Conservation (phyloP, 441 rosid genomes). For the Euphorbia corollata region DNA sequence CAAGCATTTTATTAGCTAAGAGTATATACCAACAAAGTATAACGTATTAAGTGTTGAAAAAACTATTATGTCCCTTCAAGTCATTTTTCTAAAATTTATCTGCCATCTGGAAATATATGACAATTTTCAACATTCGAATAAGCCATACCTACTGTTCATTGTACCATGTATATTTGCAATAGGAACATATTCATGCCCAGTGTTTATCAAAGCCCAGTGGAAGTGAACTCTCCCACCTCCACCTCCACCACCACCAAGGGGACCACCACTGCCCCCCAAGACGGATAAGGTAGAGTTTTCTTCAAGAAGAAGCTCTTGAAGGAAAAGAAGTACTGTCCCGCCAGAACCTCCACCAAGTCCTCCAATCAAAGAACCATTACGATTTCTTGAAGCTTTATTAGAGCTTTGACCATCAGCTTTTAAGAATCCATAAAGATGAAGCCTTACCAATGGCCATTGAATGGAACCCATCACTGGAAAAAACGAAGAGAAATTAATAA, state of each 20-base stretch:
- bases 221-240: conserved; percentile 99
- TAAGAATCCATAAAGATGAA: conserved; percentile 69
- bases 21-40: not conserved
- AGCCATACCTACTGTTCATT: conserved; percentile 63
- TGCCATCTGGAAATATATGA: not conserved
- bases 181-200: conserved; percentile 71
- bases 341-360: conserved; percentile 99
- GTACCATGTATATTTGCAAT: conserved; percentile 66
- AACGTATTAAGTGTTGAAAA: not conserved
- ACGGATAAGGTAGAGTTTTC: conserved; percentile 64
- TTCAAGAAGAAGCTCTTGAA: conserved; percentile 65
- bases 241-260: conserved; percentile 93
- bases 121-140: conserved; percentile 13
- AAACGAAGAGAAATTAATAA: conserved; percentile 22
- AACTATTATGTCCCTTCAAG: not conserved
- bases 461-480: conserved; percentile 78
- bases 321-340: conserved; percentile 94
- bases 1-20: not conserved
- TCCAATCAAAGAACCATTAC: conserved; percentile 56
- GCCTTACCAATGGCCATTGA: conserved; percentile 74
- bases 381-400: conserved; percentile 33
- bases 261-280: conserved; percentile 82
- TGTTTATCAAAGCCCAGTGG: conserved; percentile 82
- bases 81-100: not conserved
- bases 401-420: conserved; percentile 89